These are phyloP conservation scores for Agaricus subrufescens DNA, from an alignment of 768 basidiomycete genomes.

Conservation along the genomic window DNA sequence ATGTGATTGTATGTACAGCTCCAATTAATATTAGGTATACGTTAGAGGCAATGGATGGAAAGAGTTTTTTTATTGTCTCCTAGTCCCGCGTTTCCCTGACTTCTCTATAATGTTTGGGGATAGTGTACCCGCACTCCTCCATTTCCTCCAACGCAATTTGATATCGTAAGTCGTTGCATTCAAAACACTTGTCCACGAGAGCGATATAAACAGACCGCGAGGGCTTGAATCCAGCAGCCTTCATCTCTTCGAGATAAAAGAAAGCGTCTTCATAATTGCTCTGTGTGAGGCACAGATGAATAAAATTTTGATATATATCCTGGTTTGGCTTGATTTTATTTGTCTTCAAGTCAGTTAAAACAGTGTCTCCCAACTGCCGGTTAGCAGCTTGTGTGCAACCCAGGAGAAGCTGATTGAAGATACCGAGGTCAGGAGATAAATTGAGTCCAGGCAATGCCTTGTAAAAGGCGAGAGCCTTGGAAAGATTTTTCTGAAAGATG, in stretches of 20 bases:
- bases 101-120: conserved; percentile 12
- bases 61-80: background rate
- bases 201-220: conserved; percentile 49
- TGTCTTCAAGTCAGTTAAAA: conserved; percentile 64
- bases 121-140: conserved; percentile 50
- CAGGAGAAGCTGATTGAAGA: conserved; percentile 65
- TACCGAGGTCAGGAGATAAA: conserved; percentile 53
- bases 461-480: conserved; percentile 77
- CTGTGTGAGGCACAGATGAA: conserved; percentile 67
- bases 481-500: conserved; percentile 56
- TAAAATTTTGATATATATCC: conserved; percentile 62
- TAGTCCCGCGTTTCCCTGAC: background rate
- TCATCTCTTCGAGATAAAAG: conserved; percentile 88
- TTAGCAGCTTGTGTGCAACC: conserved; percentile 59
- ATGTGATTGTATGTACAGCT: background rate
- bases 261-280: conserved; percentile 81
- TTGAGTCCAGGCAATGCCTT: conserved; percentile 52
- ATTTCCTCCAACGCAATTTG: conserved; percentile 68
- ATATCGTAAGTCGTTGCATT: conserved; percentile 55
- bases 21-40: too few relatives aligned
- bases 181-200: conserved; percentile 55
- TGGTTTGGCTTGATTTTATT: conserved; percentile 49
- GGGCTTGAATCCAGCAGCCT: conserved; percentile 55
- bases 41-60: too few relatives aligned
- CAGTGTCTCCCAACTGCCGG: conserved; percentile 60